Base-by-base conservation (phyloP, 495 filamentous ascomycete species). In the Xylaria grammica region DNA sequence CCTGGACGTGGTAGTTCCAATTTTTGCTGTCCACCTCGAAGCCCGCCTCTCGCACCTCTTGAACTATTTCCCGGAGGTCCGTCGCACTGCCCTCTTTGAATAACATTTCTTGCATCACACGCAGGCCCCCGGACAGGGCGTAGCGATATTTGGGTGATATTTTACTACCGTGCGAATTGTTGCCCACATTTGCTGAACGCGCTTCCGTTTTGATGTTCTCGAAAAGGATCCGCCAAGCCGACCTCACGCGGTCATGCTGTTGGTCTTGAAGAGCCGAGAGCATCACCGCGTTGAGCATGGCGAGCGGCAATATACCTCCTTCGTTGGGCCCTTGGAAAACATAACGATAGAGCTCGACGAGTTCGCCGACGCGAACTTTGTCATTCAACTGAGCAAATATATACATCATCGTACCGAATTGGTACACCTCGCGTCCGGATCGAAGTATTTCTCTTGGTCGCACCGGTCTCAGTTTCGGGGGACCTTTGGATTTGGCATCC, bases 241-340 rank as follows among this genome's bases (percentile, higher is more conserved):
- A 71, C 52, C 84, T 82, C 27, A 93, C 86, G 48, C 84, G 82
- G 26, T 84, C 77, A 62, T 83, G 82, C 34, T 89, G 78, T 9
- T 77, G 69, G 22, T 85, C 84, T 36, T 80, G 76, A 24, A 85
- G 73, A 69, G 90, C 81, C 4, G 84, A 77, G 2, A 79, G 71
- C 89, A 95, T 93, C 27, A 92, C 73, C 9, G 87, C 82, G 55
- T 81, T 81, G 13, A 94, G 74, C 49, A 94, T 76, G 10, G 75
- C 72, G 42, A 91, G 71, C 0, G 91, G 89, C 64, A 79, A 32
- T 7, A 68, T 61, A 11, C 70, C 71, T 6, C 45, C 51, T 32
- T 60, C 51, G 56, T 71, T 62, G 65, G 75, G 53, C 19, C 66
- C 56, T 36, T 76, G 71, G 52, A 81, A 74, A 17, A 78, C 65